A percentile compares a stretch with the other conserved stretches of the same genome.
Evolutionary conservation across 2,329 filamentous ascomycete genomes (phyloP).

Genomic region (Botrytis fragariae): DNA sequence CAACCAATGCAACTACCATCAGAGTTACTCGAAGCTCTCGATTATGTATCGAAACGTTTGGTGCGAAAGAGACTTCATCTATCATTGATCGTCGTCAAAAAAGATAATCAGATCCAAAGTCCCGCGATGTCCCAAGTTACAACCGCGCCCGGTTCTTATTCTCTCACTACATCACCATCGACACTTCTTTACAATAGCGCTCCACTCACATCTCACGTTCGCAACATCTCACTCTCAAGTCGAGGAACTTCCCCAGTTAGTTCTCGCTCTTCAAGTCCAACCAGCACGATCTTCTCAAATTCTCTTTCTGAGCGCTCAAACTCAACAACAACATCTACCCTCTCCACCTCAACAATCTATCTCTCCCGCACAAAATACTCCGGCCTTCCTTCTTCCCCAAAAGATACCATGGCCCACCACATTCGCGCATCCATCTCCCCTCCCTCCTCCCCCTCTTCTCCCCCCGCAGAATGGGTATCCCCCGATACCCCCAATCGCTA

Average conservation of each 20-base stretch:
- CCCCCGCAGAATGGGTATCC: constrained; percentile 35
- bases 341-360: constrained; percentile 18
- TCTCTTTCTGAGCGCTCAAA: constrained; percentile 21
- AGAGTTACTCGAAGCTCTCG: constrained; percentile 54
- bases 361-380: constrained; percentile 32
- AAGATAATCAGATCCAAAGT: constrained; percentile 45
- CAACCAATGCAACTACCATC: constrained; percentile 57
- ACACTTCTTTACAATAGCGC: constrained; percentile 25
- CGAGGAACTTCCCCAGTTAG: constrained; percentile 15
- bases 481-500: constrained; percentile 41
- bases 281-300: constrained; percentile 17
- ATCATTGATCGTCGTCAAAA: constrained; percentile 56
- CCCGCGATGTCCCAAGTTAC: constrained; percentile 10
- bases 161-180: constrained; percentile 23
- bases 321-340: constrained; percentile 21
- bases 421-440: neutral
- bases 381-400: constrained; percentile 31
- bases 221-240: neutral
- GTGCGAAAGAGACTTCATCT: constrained; percentile 55
- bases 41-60: constrained; percentile 56
- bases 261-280: constrained; percentile 21
- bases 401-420: constrained; percentile 22
- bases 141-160: constrained; percentile 11
- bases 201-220: constrained; percentile 14
- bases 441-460: constrained; percentile 27